These are phyloP conservation scores for Cladosporium velox DNA, from an alignment of 2,329 filamentous ascomycete genomes.

Conservation along the genomic window DNA sequence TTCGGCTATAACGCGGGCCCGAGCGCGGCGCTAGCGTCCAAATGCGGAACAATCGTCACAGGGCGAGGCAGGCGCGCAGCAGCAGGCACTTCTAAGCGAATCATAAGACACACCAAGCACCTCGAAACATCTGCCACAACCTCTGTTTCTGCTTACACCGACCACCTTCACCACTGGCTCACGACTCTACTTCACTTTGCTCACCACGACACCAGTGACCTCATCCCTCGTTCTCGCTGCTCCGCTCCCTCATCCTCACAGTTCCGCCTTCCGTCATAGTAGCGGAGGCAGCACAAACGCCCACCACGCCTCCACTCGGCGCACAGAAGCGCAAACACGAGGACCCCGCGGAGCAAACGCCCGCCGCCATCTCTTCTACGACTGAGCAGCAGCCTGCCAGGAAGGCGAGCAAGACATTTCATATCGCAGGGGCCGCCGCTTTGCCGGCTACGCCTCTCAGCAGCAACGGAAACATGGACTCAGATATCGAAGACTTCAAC, in stretches of 20 bases:
- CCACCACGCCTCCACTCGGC: constrained; percentile 35
- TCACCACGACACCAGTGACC: neutral
- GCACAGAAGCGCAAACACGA: constrained; percentile 39
- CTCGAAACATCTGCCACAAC: neutral
- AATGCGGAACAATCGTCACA: constrained; percentile 3
- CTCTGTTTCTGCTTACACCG: constrained; percentile 4
- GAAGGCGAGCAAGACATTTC: constrained; percentile 39
- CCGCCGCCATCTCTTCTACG: constrained; percentile 23
- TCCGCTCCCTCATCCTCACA: neutral
- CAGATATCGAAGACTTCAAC: constrained; percentile 84
- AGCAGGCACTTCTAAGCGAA: constrained; percentile 6
- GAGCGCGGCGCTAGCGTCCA: neutral
- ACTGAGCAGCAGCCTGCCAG: constrained; percentile 35
- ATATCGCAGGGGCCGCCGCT: constrained; percentile 41
- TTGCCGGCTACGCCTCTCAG: constrained; percentile 53
- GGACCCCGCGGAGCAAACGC: constrained; percentile 25
- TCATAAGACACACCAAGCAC: constrained; percentile 6
- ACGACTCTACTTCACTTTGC: neutral
- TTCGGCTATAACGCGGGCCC: neutral
- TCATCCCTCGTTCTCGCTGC: neutral
- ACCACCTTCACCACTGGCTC: neutral
- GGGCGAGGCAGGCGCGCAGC: constrained; percentile 4
- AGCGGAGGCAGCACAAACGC: constrained; percentile 27
- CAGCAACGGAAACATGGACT: constrained; percentile 67
- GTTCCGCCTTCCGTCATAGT: constrained; percentile 22